Conservation (phyloP, 2,329 filamentous ascomycete species). For the Nemania serpens region DNA sequence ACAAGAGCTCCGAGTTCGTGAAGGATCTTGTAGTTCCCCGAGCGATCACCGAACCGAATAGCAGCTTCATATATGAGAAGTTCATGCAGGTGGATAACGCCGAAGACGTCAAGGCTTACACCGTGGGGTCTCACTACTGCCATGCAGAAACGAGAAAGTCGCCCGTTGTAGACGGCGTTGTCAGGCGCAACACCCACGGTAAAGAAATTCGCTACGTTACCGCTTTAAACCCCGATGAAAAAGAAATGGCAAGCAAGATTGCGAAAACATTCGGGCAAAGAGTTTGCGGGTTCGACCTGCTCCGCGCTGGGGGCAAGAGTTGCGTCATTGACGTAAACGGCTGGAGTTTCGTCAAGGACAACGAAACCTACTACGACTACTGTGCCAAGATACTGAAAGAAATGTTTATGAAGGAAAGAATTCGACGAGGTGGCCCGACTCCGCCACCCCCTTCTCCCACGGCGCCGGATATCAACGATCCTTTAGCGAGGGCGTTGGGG, state of each 20-base stretch:
- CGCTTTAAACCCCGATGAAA: slow-evolving; percentile 77
- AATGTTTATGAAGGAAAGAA: slow-evolving; percentile 82
- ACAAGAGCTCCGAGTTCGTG: slow-evolving; percentile 97
- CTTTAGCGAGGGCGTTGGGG: slow-evolving; percentile 36
- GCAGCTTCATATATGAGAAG: slow-evolving; percentile 95
- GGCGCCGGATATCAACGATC: slow-evolving; percentile 47
- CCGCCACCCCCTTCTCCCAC: slow-evolving; percentile 57
- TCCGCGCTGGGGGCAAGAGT: slow-evolving; percentile 85
- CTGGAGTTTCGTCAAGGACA: slow-evolving; percentile 99
- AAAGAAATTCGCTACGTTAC: slow-evolving; percentile 98
- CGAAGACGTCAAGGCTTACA: slow-evolving; percentile 98
- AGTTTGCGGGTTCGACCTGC: slow-evolving; percentile 93
- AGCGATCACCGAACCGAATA: slow-evolving; percentile 76
- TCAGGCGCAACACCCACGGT: slow-evolving; percentile 93
- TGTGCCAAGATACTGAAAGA: slow-evolving; percentile 84
- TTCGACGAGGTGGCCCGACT: slow-evolving; percentile 65
- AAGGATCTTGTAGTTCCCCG: slow-evolving; percentile 75
- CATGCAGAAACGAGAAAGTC: slow-evolving; percentile 98
- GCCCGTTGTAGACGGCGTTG: slow-evolving; percentile 93
- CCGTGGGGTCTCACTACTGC: slow-evolving; percentile 89
- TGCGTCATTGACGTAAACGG: slow-evolving; percentile 99
- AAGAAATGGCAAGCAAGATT: slow-evolving; percentile 85
- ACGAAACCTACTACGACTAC: slow-evolving; percentile 96
- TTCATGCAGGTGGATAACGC: slow-evolving; percentile 97
- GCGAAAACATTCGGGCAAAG: slow-evolving; percentile 90